Percentiles rank a stretch among this genome's conserved stretches.
Conservation (phyloP, 352 stramenopile genomes). For the Thalassiosira livingstoniorum region DNA sequence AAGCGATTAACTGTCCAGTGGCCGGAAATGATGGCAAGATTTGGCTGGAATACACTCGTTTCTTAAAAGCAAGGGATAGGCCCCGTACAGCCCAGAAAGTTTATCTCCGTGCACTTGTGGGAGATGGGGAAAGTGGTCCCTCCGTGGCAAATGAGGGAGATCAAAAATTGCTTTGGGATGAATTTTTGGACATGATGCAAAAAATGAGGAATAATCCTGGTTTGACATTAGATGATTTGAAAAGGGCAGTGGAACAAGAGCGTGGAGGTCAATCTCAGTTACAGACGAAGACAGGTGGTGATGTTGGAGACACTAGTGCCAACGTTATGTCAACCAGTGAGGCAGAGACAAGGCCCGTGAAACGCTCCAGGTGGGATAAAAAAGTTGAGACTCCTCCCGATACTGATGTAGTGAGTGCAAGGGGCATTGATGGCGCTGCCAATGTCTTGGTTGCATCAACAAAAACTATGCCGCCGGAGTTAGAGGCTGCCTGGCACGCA, state of each 20-base stretch:
- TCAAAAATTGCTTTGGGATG: conserved; percentile 74
- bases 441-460: conserved; percentile 59
- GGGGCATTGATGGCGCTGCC: conserved; percentile 51
- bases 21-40: conserved; percentile 66
- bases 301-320: conserved; percentile 3
- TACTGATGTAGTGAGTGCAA: conserved; percentile 28
- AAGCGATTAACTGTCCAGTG: conserved; percentile 73
- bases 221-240: conserved; percentile 73
- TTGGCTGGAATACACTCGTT: conserved; percentile 80
- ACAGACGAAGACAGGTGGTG: neutral
- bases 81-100: conserved; percentile 74
- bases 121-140: conserved; percentile 34
- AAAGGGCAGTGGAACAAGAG: conserved; percentile 71
- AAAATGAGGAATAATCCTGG: conserved; percentile 67
- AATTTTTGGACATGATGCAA: conserved; percentile 82
- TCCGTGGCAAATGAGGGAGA: conserved; percentile 68
- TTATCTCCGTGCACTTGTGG: conserved; percentile 77
- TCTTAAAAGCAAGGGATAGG: conserved; percentile 73
- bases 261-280: conserved; percentile 23
- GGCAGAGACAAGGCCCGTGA: conserved; percentile 33
- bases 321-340: conserved; percentile 12
- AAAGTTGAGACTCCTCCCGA: conserved; percentile 23
- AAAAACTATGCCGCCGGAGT: conserved; percentile 73
- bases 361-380: conserved; percentile 58
- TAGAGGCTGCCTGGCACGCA: conserved; percentile 78